Conservation (phyloP, 768 basidiomycete genomes). For the Solioccasus polychromus region DNA sequence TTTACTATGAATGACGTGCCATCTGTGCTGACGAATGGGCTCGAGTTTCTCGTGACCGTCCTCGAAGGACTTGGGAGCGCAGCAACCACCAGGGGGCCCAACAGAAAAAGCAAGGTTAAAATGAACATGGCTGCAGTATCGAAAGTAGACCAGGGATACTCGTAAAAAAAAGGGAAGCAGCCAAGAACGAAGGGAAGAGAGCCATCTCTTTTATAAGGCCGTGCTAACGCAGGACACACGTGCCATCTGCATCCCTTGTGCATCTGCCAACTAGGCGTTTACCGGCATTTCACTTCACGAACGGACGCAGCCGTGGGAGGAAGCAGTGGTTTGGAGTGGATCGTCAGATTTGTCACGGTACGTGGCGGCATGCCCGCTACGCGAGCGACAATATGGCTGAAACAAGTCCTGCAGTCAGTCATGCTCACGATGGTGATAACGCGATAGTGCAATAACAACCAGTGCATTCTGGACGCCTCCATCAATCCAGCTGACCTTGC, state of each 20-base stretch:
- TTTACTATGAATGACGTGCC: constrained; percentile 52
- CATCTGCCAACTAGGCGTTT: background rate
- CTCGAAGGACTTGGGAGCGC: constrained; percentile 32
- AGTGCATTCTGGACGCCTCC: too few species aligned
- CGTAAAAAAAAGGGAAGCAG: background rate
- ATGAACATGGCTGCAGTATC: constrained; percentile 35
- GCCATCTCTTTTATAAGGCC: too few species aligned
- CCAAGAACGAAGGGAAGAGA: background rate
- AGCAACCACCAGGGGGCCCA: constrained; percentile 29
- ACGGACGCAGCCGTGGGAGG: constrained; percentile 3
- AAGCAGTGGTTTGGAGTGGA: too few species aligned
- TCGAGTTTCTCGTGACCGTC: constrained; percentile 30
- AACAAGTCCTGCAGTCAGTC: too few species aligned
- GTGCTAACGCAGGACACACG: too few species aligned
- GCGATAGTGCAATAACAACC: too few species aligned
- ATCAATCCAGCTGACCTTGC: background rate
- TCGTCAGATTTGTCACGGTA: too few species aligned
- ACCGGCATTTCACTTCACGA: constrained; percentile 3
- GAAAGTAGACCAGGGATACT: constrained; percentile 2
- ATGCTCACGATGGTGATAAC: too few species aligned
- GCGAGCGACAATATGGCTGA: too few species aligned
- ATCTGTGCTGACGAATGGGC: constrained; percentile 44
- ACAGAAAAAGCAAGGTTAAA: constrained; percentile 29
- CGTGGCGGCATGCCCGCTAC: too few species aligned
- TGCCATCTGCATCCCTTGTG: background rate